A percentile compares a stretch with the other conserved stretches of the same genome.
phyloP scores from a whole-genome alignment of 1,139 yeast species.

The Blastobotrys illinoisensis region DNA sequence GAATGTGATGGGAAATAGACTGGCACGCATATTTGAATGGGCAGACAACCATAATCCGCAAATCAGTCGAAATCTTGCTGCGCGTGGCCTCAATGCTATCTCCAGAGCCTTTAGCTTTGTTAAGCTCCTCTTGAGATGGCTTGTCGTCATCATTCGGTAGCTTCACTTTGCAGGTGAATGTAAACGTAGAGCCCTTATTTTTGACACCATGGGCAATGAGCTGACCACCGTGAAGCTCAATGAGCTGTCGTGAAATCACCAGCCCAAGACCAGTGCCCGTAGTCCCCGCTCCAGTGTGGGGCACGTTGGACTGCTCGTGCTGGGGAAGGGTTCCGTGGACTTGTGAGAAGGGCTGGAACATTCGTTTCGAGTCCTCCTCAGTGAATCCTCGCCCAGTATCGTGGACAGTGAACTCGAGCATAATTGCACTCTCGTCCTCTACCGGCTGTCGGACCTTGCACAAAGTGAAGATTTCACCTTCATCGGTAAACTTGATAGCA shows the following conservation, averaged over 20 bases:
- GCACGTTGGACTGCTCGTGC: conserved; percentile 4
- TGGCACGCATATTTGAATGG: conserved; percentile 28
- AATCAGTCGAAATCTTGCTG: conserved; percentile 11
- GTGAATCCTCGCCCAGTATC: conserved; percentile 94
- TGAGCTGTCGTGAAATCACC: conserved; percentile 79
- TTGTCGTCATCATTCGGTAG: conserved; percentile 27
- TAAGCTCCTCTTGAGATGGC: conserved; percentile 22
- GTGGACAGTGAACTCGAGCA: conserved; percentile 62
- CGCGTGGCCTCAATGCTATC: conserved; percentile 10
- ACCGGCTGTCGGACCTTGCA: conserved; percentile 23
- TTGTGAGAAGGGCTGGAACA: conserved; percentile 90
- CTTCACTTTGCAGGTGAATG: conserved; percentile 29
- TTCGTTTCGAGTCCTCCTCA: conserved; percentile 44
- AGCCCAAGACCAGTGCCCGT: conserved; percentile 80
- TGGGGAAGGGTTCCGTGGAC: conserved; percentile 46
- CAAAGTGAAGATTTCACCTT: conserved; percentile 52
- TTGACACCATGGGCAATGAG: conserved; percentile 62
- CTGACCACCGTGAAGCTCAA: conserved; percentile 81
- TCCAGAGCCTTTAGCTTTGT: conserved; percentile 14
- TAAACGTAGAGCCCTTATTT: conserved; percentile 75
- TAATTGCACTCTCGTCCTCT: conserved; percentile 32
- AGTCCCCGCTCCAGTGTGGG: conserved; percentile 10
- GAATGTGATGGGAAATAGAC: conserved; percentile 31
- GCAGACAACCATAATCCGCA: conserved; percentile 28
- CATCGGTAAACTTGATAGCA: conserved; percentile 76